These are phyloP conservation scores for Geotrichum bryndzae DNA, from an alignment of 1,139 yeast species.

Conservation along the genomic window DNA sequence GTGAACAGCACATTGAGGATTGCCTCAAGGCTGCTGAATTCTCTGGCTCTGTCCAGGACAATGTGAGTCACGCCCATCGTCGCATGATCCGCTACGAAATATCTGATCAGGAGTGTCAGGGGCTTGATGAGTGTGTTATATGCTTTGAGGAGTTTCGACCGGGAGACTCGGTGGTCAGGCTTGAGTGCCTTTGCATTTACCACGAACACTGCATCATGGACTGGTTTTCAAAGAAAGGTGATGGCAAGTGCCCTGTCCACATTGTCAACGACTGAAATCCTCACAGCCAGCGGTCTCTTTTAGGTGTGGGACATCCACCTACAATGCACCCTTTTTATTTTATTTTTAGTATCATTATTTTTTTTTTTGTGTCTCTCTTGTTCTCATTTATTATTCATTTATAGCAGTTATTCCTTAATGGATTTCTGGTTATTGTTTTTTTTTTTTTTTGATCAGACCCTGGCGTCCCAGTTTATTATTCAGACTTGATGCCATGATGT, in stretches of 20 bases:
- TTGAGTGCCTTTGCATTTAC: slow-evolving; percentile 89
- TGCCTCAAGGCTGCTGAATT: slow-evolving; percentile 67
- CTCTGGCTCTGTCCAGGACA: slow-evolving; percentile 46
- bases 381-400: no score
- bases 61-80: slow-evolving; percentile 34
- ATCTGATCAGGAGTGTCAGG: slow-evolving; percentile 40
- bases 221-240: slow-evolving; percentile 85
- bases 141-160: slow-evolving; percentile 83
- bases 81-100: slow-evolving; percentile 81
- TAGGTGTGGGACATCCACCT: no score
- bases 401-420: no score
- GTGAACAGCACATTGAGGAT: slow-evolving; percentile 61
- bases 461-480: no score
- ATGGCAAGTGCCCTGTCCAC: slow-evolving; percentile 82
- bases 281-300: no score
- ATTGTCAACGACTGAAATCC: slow-evolving; percentile 35
- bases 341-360: no score
- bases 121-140: slow-evolving; percentile 68
- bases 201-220: slow-evolving; percentile 83
- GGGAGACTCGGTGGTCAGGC: slow-evolving; percentile 82
- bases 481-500: no score
- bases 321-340: no score
- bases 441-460: no score
- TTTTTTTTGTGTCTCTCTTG: no score
- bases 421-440: no score